These are phyloP conservation scores for Malus domestica DNA, from an alignment of 306 rosid genomes.

Conservation along the genomic window ASM211411v1 NC_041800.1:18160501-18161000, in stretches of 20 bases:
- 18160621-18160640: neutral
- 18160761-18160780: neutral
- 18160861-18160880: neutral
- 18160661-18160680: slow-evolving; percentile 3
- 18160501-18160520: slow-evolving; percentile 8
- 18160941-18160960: neutral
- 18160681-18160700: neutral
- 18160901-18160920: neutral
- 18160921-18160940: neutral
- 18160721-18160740: neutral
- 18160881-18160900: neutral
- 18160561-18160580: slow-evolving; percentile 1
- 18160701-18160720: slow-evolving; percentile 5
- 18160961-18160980: neutral
- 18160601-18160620: slow-evolving; percentile 22
- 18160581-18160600: neutral
- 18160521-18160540: slow-evolving; percentile 13
- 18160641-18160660: slow-evolving; percentile 18
- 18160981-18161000: slow-evolving; percentile 7
- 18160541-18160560: slow-evolving; percentile 22
- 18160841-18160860: too few species aligned
- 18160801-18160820: too few species aligned
- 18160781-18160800: neutral
- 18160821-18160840: too few species aligned
- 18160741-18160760: neutral